Conservation (phyloP, 1,284 basidiomycete species). For the Ganoderma lingzhi region DNA sequence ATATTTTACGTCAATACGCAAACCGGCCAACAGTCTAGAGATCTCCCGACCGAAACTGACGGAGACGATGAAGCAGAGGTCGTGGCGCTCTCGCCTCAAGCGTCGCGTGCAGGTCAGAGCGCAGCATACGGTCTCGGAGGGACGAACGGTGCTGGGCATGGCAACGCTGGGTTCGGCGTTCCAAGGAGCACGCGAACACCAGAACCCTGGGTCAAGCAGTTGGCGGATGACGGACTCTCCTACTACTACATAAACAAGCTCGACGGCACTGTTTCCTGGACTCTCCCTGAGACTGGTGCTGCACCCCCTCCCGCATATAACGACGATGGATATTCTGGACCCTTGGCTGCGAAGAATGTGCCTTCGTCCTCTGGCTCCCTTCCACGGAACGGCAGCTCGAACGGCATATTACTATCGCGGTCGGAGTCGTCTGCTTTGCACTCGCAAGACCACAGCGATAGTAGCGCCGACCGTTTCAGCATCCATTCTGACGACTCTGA, state of each 20-base stretch:
- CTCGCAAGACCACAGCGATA: constrained; percentile 41
- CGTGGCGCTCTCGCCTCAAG: constrained; percentile 62
- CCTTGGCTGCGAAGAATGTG: constrained; percentile 15
- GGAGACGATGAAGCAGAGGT: constrained; percentile 67
- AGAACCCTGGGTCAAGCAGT: constrained; percentile 80
- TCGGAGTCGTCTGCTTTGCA: constrained; percentile 30
- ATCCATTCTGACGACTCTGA: constrained; percentile 83
- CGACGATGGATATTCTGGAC: constrained; percentile 24
- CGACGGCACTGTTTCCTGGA: constrained; percentile 77
- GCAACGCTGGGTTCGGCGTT: constrained; percentile 65
- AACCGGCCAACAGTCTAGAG: constrained; percentile 87
- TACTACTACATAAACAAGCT: constrained; percentile 83
- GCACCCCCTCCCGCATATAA: constrained; percentile 22
- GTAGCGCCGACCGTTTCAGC: constrained; percentile 42
- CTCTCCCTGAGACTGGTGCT: constrained; percentile 51
- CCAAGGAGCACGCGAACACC: constrained; percentile 67
- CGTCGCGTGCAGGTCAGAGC: constrained; percentile 60
- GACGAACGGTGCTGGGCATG: constrained; percentile 31
- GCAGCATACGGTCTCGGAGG: constrained; percentile 55
- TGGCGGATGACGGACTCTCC: constrained; percentile 86
- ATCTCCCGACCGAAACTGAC: constrained; percentile 81
- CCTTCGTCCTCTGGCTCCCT: constrained; percentile 17
- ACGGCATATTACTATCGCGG: constrained; percentile 43
- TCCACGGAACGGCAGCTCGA: constrained; percentile 32
- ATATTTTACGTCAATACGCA: constrained; percentile 94